Evolutionary conservation across 2,329 filamentous ascomycete species (phyloP).

Genomic region (Pezicula neosporulosa): DNA sequence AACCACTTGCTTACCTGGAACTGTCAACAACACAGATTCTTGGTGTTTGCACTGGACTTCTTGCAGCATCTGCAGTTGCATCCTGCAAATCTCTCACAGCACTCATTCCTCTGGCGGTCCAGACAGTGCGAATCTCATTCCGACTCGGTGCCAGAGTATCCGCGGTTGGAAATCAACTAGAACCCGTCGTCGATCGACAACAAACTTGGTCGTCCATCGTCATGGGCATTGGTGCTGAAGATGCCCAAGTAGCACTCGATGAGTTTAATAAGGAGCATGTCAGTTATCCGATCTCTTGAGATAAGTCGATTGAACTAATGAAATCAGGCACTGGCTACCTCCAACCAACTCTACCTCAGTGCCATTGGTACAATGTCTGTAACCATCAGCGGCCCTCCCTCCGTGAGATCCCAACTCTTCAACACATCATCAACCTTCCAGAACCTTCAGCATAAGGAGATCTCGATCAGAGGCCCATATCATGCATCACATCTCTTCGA

Average conservation of each 20-base stretch:
- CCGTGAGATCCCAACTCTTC: conserved; percentile 9
- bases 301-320: neutral
- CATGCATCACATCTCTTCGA: conserved; percentile 28
- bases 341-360: conserved; percentile 16
- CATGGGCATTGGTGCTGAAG: conserved; percentile 11
- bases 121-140: conserved; percentile 28
- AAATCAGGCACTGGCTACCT: conserved; percentile 9
- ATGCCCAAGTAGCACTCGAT: conserved; percentile 7
- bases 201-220: conserved; percentile 18
- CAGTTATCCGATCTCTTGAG: neutral
- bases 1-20: conserved; percentile 7
- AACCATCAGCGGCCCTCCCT: conserved; percentile 19
- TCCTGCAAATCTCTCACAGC: conserved; percentile 23
- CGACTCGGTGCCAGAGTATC: conserved; percentile 23
- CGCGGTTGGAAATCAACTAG: conserved; percentile 22
- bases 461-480: conserved; percentile 22
- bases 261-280: conserved; percentile 12
- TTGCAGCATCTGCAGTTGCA: conserved; percentile 28
- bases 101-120: conserved; percentile 27
- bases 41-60: conserved; percentile 29
- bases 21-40: conserved; percentile 26
- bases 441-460: conserved; percentile 11
- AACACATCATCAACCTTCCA: conserved; percentile 8
- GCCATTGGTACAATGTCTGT: conserved; percentile 11
- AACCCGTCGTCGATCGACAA: conserved; percentile 5